Base-by-base conservation (phyloP, 345 rosid species). In the Boechera stricta region DNA sequence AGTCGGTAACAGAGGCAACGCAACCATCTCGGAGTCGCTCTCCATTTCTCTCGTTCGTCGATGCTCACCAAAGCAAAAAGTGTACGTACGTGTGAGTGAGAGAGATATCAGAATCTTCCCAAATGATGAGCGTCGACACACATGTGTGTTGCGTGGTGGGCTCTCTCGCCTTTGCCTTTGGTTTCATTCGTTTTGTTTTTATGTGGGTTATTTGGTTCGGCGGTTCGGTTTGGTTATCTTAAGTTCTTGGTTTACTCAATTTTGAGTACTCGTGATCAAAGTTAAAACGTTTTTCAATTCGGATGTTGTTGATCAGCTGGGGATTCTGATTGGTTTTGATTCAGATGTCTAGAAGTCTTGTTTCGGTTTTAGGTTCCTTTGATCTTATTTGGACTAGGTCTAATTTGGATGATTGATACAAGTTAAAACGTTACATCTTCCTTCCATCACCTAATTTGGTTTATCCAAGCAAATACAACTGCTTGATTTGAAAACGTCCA, bases 1-100 rank as follows among this genome's bases (percentile, higher is more conserved):
- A 24, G 87, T 85, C 73, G 62, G 77, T 64, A 95, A 84, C 80
- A 87, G 66, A 12, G 99, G 99, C 35, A 95, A 90, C n/a, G 92
- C 73, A n/a, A 86, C 97, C 91, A 90, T 74, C 82, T 87, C 94
- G 8, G 96, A 87, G 54, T 87, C 88, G 83, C 99, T 91, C 86
- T 91, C 96, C 99, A 95, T 89, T 18, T 61, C 15, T 59, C 55
- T 53, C 36, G 26, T 49, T n/a, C 53, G 5, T 10, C 47, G 47
- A 42, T 42, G 5, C 47, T 42, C 47, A 42, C 47, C 47, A 12
- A 42, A 42, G 47, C 47, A 42, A 33, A 42, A 12, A 10, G 6
- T 38, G 16, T 44, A n/a, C 53, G 55, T 51, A 9, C 55, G 58
- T 49, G 48, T 5, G 47, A 51, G 61, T n/a, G 53, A 16, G 10